Conservation (phyloP, 2,329 filamentous ascomycete genomes). For the Pseudogymnoascus sp. region DNA sequence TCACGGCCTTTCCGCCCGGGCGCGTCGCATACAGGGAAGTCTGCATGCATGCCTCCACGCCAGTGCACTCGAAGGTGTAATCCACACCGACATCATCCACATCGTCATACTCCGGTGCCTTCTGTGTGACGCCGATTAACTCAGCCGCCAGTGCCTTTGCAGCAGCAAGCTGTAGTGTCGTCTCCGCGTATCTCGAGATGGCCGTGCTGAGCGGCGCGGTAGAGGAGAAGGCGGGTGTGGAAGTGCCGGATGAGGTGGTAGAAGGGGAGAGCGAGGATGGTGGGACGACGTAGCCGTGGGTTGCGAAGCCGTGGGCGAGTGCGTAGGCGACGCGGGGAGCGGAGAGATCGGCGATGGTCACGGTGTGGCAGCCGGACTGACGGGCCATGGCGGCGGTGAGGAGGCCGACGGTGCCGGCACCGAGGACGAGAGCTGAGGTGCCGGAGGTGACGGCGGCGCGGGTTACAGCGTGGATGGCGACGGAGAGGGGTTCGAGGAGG, state of each 20-base stretch:
- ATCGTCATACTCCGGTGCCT: constrained; percentile 52
- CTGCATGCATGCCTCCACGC: constrained; percentile 71
- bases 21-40: constrained; percentile 61
- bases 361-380: constrained; percentile 71
- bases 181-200: constrained; percentile 69
- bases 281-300: constrained; percentile 47
- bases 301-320: constrained; percentile 48
- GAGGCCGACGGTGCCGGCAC: constrained; percentile 78
- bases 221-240: constrained; percentile 35
- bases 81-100: constrained; percentile 60
- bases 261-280: constrained; percentile 37
- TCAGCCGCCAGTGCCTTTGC: constrained; percentile 54
- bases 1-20: constrained; percentile 70
- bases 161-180: constrained; percentile 65
- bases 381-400: constrained; percentile 79
- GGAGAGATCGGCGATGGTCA: constrained; percentile 74
- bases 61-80: constrained; percentile 60
- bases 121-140: constrained; percentile 65
- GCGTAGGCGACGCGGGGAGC: constrained; percentile 48
- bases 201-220: constrained; percentile 42
- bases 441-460: constrained; percentile 66
- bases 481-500: constrained; percentile 78
- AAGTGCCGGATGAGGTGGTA: constrained; percentile 37
- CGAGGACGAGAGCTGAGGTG: constrained; percentile 73
- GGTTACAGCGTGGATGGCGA: constrained; percentile 75